A percentile compares a stretch with the other conserved stretches of the same genome.
Conservation (phyloP, 1,284 basidiomycete genomes). For the Ustilago curta region DNA sequence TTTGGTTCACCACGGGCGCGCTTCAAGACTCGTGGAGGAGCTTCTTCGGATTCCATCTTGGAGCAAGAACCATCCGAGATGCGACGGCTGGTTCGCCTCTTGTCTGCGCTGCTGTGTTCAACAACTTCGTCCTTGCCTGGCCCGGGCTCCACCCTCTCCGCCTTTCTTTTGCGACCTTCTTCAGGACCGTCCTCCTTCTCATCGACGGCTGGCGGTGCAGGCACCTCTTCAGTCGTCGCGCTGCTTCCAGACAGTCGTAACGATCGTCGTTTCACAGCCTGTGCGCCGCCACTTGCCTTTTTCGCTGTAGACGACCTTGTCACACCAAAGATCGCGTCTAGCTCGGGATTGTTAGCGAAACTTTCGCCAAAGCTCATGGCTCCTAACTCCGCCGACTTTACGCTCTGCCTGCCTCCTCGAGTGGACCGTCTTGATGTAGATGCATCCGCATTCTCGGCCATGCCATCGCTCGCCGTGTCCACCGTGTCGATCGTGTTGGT, state of each 20-base stretch:
- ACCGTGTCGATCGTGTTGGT: slow-evolving; percentile 14
- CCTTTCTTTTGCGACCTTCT: slow-evolving; percentile 30
- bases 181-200: background rate
- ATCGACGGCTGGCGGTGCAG: background rate
- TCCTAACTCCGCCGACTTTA: slow-evolving; percentile 9
- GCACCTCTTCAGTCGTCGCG: background rate
- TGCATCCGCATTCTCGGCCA: slow-evolving; percentile 5
- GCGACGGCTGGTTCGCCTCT: slow-evolving; percentile 22
- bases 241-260: slow-evolving; percentile 29
- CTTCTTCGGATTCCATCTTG: slow-evolving; percentile 3
- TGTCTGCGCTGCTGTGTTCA: background rate
- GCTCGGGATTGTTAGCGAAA: slow-evolving; percentile 45
- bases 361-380: slow-evolving; percentile 30
- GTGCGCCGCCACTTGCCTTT: background rate
- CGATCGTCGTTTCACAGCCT: slow-evolving; percentile 23
- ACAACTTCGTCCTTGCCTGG: background rate
- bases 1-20: slow-evolving; percentile 8
- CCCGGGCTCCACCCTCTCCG: slow-evolving; percentile 1
- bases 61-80: slow-evolving; percentile 6
- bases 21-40: slow-evolving; percentile 16
- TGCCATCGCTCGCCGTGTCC: slow-evolving; percentile 15
- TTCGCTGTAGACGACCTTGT: background rate
- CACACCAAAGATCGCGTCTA: slow-evolving; percentile 42
- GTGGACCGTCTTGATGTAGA: slow-evolving; percentile 14
- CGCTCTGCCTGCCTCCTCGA: slow-evolving; percentile 8